Percentiles rank a stretch among this genome's conserved stretches.
Evolutionary conservation across 345 rosid genomes (phyloP).

Genomic region (Anastatica hierochuntica): DNA sequence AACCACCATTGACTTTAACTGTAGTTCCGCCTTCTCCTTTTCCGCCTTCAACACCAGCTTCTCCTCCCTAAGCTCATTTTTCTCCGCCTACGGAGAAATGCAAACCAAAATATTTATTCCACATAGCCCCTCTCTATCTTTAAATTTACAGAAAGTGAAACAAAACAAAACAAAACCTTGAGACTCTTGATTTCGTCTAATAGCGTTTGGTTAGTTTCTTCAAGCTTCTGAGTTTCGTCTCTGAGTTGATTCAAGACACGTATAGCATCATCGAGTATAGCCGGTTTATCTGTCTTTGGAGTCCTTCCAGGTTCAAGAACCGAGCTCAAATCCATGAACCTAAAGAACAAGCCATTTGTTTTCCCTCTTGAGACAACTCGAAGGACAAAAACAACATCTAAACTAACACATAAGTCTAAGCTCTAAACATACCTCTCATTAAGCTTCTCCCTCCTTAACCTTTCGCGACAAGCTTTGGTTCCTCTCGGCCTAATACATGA

Average conservation of each 20-base stretch:
- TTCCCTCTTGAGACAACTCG: too few relatives aligned
- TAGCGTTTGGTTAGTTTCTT: slow-evolving; percentile 69
- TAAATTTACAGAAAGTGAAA: too few relatives aligned
- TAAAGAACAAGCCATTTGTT: slow-evolving; percentile 29
- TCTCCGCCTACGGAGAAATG: slow-evolving; percentile 69
- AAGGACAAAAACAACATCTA: too few relatives aligned
- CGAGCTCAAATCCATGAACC: slow-evolving; percentile 74
- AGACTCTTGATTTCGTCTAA: slow-evolving; percentile 68
- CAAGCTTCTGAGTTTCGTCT: slow-evolving; percentile 63
- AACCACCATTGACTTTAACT: slow-evolving; percentile 47
- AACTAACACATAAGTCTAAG: too few relatives aligned
- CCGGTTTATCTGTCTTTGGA: slow-evolving; percentile 72
- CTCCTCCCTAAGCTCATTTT: slow-evolving; percentile 80
- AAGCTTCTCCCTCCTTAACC: slow-evolving; percentile 73
- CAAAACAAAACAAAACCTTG: slow-evolving; percentile 45
- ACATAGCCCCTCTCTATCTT: too few relatives aligned
- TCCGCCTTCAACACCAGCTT: slow-evolving; percentile 63
- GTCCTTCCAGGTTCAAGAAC: slow-evolving; percentile 78
- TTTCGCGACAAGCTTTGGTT: slow-evolving; percentile 78
- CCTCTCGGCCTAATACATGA: slow-evolving; percentile 19
- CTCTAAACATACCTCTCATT: slow-evolving; percentile 65
- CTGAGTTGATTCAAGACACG: slow-evolving; percentile 69
- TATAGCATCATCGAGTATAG: slow-evolving; percentile 75
- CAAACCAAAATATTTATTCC: neutral
- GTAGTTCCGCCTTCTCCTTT: slow-evolving; percentile 68